Base-by-base conservation (phyloP, 1,284 basidiomycete genomes). In the Ganoderma sinense region DNA sequence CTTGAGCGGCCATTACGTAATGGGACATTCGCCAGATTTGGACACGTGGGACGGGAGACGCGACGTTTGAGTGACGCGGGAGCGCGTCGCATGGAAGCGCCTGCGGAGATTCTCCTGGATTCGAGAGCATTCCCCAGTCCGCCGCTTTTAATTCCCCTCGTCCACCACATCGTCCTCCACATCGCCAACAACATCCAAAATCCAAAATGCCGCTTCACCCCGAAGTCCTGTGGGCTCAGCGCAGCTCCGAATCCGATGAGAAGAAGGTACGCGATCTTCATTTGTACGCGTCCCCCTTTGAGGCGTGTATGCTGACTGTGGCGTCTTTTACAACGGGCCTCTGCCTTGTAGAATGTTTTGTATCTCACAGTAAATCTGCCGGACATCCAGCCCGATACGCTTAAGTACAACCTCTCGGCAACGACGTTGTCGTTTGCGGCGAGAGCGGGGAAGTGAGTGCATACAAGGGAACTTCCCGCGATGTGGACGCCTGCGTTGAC, bases 221-320 rank as follows among this genome's bases (percentile, higher is more conserved):
- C 58, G 95, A 97, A 83, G 85, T 97, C 66, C 86, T 95, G 4
- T 98, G 96, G 94, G 96, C 96, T 63, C 95, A 98, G 82, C 89
- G 96, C 75, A 94, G 91, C 83, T 94, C 90, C 36, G 86, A 83
- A 29, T 76, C 83, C 11, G 88, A 86, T 29, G 85, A 90, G 60
- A 87, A 87, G 69, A 96, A 96, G 87, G 96, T 94, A 45, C 65
- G 71, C 71, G 58, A 10, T 72, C 64, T 56, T 29, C 16, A 18
- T 31, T 16, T 43, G 16, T 60, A 48, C 71, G 68, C 68, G 65
- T 26, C 13, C 36, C 39, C 18, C 23, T 60, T 11, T 41, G 56
- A 59, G 33, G 39, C 65, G 60, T 64, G 48, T 74, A 79, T 73
- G 81, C 78, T 78, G 56, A 63, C 29, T 33, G 66, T 68, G 62